Evolutionary conservation across 805 yeast species (phyloP).

Genomic region (Nakazawaea holstii): DNA sequence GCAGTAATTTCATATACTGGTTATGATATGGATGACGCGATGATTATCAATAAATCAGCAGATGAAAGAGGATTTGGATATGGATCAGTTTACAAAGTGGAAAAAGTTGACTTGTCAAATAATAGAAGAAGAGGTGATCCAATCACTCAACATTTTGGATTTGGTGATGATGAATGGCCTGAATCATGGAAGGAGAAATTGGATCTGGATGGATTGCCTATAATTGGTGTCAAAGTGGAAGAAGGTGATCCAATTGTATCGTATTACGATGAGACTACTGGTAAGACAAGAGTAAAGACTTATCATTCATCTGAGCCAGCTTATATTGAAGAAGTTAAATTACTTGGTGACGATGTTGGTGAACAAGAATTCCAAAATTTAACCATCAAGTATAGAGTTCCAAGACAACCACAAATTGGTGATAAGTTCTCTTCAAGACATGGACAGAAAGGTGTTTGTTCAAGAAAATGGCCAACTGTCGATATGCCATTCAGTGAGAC

Average conservation of each 20-base stretch:
- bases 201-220: conserved; percentile 90
- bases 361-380: conserved; percentile 78
- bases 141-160: conserved; percentile 88
- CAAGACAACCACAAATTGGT: conserved; percentile 92
- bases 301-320: conserved; percentile 95
- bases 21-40: conserved; percentile 99
- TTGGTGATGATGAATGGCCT: conserved; percentile 92
- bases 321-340: conserved; percentile 89
- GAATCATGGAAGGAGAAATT: conserved; percentile 81
- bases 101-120: conserved; percentile 76
- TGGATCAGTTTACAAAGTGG: conserved; percentile 94
- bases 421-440: conserved; percentile 97
- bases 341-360: conserved; percentile 76
- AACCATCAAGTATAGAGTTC: conserved; percentile 83
- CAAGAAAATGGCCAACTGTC: conserved; percentile 94
- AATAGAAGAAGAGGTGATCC: conserved; percentile 91
- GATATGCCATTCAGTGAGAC: conserved; percentile 97
- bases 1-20: conserved; percentile 99
- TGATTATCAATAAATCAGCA: conserved; percentile 96
- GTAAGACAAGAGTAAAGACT: conserved; percentile 86
- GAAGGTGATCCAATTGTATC: conserved; percentile 97
- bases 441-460: conserved; percentile 98
- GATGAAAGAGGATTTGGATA: conserved; percentile 98
- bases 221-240: conserved; percentile 78
- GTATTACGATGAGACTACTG: conserved; percentile 82